A percentile compares a stretch with the other conserved stretches of the same genome.
Evolutionary conservation across 805 yeast species (phyloP).

Genomic region (Deakozyma indianensis): DNA sequence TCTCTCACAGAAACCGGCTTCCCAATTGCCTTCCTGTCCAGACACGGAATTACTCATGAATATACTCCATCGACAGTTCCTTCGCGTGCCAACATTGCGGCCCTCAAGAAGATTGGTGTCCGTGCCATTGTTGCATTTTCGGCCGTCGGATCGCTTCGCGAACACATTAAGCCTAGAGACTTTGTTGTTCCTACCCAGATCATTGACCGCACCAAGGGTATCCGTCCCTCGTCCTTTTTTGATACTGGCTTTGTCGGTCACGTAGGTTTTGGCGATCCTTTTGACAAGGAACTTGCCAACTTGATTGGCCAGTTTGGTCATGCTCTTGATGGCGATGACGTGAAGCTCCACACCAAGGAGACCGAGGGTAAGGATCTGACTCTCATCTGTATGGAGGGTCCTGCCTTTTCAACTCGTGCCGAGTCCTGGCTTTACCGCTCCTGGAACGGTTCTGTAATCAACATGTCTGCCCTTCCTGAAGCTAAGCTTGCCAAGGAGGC

Average conservation of each 20-base stretch:
- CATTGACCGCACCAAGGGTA: constrained; percentile 94
- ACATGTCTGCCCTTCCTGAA: constrained; percentile 97
- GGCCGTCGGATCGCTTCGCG: constrained; percentile 91
- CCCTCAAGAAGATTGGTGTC: constrained; percentile 77
- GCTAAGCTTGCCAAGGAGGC: constrained; percentile 95
- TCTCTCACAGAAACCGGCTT: constrained; percentile 64
- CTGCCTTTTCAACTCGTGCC: constrained; percentile 93
- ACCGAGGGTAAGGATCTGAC: constrained; percentile 64
- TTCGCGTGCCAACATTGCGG: constrained; percentile 87
- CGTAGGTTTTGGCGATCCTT: constrained; percentile 95
- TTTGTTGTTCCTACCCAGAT: constrained; percentile 94
- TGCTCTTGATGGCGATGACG: constrained; percentile 39
- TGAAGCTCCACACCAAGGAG: constrained; percentile 50
- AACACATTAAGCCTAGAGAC: constrained; percentile 83
- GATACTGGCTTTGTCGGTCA: constrained; percentile 93
- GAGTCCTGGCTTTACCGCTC: constrained; percentile 76
- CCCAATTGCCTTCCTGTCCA: constrained; percentile 83
- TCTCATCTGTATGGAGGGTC: constrained; percentile 97
- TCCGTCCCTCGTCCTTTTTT: constrained; percentile 78
- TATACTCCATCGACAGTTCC: constrained; percentile 88
- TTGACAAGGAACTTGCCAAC: constrained; percentile 58
- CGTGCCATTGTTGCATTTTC: constrained; percentile 81
- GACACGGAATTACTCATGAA: constrained; percentile 90
- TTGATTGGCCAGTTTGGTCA: constrained; percentile 37
- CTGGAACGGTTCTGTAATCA: constrained; percentile 91